These are phyloP conservation scores for Rhizopogon sp. DNA, from an alignment of 768 basidiomycete species.

Conservation along the genomic window DNA sequence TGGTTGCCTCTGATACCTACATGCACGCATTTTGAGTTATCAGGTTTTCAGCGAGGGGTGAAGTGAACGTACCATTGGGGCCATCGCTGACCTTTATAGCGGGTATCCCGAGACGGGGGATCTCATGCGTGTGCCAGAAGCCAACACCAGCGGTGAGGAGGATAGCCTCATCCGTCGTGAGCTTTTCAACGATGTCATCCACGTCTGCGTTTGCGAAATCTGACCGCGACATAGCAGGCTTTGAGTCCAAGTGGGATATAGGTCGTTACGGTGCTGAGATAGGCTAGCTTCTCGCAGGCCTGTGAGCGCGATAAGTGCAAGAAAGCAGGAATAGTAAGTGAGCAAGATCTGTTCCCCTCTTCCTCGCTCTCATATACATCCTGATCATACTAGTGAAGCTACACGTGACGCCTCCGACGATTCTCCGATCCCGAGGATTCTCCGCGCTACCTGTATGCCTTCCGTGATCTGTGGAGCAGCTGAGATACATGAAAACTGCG, in stretches of 20 bases:
- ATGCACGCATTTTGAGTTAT: neutral
- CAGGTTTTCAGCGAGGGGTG: neutral
- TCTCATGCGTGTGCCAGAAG: conserved; percentile 68
- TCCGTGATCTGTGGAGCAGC: neutral
- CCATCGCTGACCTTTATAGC: conserved; percentile 79
- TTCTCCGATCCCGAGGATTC: conserved; percentile 2
- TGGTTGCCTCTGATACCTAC: conserved; percentile 60
- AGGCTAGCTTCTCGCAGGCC: neutral
- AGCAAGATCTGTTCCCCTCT: neutral
- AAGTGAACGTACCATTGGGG: conserved; percentile 53
- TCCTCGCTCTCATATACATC: conserved; percentile 7
- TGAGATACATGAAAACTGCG: neutral
- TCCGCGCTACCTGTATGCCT: neutral
- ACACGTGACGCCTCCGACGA: conserved; percentile 15
- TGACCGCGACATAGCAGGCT: conserved; percentile 51
- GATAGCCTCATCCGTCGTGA: conserved; percentile 75
- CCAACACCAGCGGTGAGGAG: conserved; percentile 68
- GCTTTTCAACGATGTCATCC: conserved; percentile 52
- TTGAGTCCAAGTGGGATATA: neutral
- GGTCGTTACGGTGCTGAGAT: neutral
- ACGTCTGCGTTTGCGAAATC: conserved; percentile 65
- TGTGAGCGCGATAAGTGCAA: conserved; percentile 5
- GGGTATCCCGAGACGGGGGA: conserved; percentile 66
- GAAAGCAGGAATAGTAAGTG: neutral
- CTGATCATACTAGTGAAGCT: neutral